Percentiles rank a stretch among this genome's conserved stretches.
phyloP scores from a whole-genome alignment of 2,329 filamentous ascomycete genomes.

The Fusarium sp. region DNA sequence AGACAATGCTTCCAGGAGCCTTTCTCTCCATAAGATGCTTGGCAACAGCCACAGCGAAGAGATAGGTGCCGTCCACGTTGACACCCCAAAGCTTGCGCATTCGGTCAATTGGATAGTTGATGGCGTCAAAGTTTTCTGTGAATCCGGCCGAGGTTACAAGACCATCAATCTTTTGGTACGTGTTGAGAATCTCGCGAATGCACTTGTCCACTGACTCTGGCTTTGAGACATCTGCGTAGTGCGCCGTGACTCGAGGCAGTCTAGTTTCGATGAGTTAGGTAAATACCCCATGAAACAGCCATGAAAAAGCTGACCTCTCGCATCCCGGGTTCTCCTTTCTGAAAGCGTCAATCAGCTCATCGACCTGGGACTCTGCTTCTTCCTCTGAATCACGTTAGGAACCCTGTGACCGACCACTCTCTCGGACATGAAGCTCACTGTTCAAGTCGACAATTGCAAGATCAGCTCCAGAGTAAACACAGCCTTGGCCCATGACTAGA shows the following conservation, averaged over 20 bases:
- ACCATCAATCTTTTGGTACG: slow-evolving; percentile 85
- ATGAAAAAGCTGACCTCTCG: slow-evolving; percentile 62
- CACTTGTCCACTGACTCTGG: slow-evolving; percentile 80
- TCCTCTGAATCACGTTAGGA: slow-evolving; percentile 68
- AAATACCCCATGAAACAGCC: rapidly evolving
- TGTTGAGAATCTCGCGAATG: slow-evolving; percentile 67
- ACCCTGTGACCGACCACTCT: background rate
- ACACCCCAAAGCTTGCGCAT: slow-evolving; percentile 94
- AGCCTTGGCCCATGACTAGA: slow-evolving; percentile 90
- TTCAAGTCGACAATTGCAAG: slow-evolving; percentile 95
- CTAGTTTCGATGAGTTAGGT: slow-evolving; percentile 50
- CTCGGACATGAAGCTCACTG: slow-evolving; percentile 65
- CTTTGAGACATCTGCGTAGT: slow-evolving; percentile 89
- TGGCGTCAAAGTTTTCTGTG: slow-evolving; percentile 93
- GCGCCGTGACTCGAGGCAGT: slow-evolving; percentile 85
- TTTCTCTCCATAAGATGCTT: slow-evolving; percentile 89
- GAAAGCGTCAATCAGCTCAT: slow-evolving; percentile 79
- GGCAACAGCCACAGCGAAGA: slow-evolving; percentile 85
- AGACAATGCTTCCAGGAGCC: slow-evolving; percentile 84
- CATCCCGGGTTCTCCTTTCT: slow-evolving; percentile 81
- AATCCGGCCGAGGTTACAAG: slow-evolving; percentile 97
- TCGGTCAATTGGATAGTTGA: slow-evolving; percentile 88
- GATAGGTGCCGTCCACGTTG: slow-evolving; percentile 91
- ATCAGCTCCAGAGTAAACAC: slow-evolving; percentile 88
- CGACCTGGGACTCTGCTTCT: slow-evolving; percentile 82